These are phyloP conservation scores for Xylaria palmicola DNA, from an alignment of 495 filamentous ascomycete genomes.

Conservation along the genomic window DNA sequence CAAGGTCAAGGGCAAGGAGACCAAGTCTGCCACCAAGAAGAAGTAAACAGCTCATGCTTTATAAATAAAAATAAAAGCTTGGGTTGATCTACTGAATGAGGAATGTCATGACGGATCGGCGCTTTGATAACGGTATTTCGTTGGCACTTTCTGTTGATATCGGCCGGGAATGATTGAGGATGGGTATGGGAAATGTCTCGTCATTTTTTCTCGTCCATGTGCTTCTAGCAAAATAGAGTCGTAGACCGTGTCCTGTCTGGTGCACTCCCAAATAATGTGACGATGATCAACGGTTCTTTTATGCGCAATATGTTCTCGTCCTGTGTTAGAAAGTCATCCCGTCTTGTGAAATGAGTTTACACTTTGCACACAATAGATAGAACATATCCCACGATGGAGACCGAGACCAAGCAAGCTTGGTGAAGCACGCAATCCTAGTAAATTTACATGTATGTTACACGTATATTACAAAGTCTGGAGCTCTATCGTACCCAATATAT, in stretches of 20 bases:
- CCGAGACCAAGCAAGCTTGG: no score
- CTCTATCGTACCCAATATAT: no score
- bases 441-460: neutral
- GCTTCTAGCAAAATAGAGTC: slow-evolving; percentile 54
- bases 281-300: neutral
- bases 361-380: no score
- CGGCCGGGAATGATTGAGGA: slow-evolving; percentile 32
- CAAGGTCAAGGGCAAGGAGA: slow-evolving; percentile 45
- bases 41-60: slow-evolving; percentile 41
- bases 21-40: slow-evolving; percentile 80
- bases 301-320: neutral
- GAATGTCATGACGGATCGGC: slow-evolving; percentile 17
- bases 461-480: neutral
- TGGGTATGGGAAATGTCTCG: slow-evolving; percentile 42
- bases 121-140: slow-evolving; percentile 28
- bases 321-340: no score
- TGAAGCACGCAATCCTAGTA: no score
- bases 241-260: slow-evolving; percentile 35
- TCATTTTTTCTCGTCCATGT: slow-evolving; percentile 49
- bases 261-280: neutral
- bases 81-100: slow-evolving; percentile 11
- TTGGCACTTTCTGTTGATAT: slow-evolving; percentile 45
- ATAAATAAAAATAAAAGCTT: neutral
- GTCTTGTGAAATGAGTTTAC: no score
- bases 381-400: no score